These are phyloP conservation scores for Herpetomonas tarakana DNA, from an alignment of 208 protist genomes.

Conservation along the genomic window DNA sequence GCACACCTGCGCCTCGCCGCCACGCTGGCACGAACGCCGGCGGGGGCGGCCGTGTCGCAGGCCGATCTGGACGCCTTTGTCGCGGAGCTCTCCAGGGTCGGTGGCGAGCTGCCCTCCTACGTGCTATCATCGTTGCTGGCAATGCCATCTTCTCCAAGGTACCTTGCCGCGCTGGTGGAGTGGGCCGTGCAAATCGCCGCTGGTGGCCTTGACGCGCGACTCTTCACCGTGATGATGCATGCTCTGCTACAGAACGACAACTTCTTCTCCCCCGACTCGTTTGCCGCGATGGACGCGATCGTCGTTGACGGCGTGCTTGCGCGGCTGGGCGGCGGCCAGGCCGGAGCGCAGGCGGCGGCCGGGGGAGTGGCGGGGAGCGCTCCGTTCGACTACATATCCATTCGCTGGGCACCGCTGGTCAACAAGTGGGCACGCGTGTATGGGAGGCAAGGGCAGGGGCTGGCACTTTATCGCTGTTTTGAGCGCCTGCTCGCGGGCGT, in stretches of 20 bases:
- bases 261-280: slow-evolving; percentile 49
- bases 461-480: slow-evolving; percentile 35
- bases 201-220: slow-evolving; percentile 10
- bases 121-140: slow-evolving; percentile 5
- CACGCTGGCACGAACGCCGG: neutral
- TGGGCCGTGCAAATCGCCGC: slow-evolving; percentile 16
- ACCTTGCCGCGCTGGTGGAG: slow-evolving; percentile 23
- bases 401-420: slow-evolving; percentile 74
- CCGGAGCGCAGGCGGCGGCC: slow-evolving; percentile 3
- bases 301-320: slow-evolving; percentile 25
- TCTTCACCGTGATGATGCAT: slow-evolving; percentile 32
- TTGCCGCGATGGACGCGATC: slow-evolving; percentile 49
- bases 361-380: no score
- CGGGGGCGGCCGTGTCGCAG: neutral
- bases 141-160: slow-evolving; percentile 1
- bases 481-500: slow-evolving; percentile 25
- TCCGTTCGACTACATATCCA: slow-evolving; percentile 52
- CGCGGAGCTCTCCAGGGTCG: neutral
- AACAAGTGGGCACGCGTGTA: slow-evolving; percentile 79
- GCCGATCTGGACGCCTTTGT: neutral
- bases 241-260: slow-evolving; percentile 67
- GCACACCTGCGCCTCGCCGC: neutral
- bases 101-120: neutral
- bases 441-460: slow-evolving; percentile 35
- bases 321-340: slow-evolving; percentile 2